phyloP scores from a whole-genome alignment of 306 rosid genomes.

The Quercus dentata region DNA sequence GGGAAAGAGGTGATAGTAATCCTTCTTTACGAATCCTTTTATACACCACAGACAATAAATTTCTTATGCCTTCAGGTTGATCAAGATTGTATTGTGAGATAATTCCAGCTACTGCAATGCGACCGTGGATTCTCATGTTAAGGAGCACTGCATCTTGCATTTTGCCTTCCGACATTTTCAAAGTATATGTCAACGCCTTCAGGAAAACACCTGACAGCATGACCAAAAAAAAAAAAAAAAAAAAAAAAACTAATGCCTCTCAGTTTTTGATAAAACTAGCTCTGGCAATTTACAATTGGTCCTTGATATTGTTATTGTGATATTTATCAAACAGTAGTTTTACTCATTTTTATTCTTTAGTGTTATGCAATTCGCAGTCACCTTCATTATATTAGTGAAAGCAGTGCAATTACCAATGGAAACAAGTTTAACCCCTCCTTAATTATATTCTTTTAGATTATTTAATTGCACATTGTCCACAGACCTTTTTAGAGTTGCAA shows the following conservation, averaged over 20 bases:
- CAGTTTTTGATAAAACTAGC: background rate
- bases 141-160: conserved; percentile 56
- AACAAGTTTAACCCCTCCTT: too few species aligned
- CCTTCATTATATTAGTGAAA: too few species aligned
- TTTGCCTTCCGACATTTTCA: conserved; percentile 63
- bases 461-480: too few species aligned
- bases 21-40: conserved; percentile 50
- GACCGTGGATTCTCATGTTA: conserved; percentile 42
- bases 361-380: too few species aligned
- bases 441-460: too few species aligned
- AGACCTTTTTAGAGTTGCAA: too few species aligned
- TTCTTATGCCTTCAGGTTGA: conserved; percentile 49
- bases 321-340: too few species aligned
- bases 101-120: conserved; percentile 59
- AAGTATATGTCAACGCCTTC: conserved; percentile 70
- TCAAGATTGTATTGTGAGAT: conserved; percentile 50
- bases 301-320: too few species aligned
- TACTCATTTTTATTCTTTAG: too few species aligned
- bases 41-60: conserved; percentile 26
- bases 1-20: conserved; percentile 43
- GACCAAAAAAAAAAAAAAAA: background rate
- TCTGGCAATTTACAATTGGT: too few species aligned
- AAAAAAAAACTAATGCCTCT: background rate
- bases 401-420: too few species aligned
- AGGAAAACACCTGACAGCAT: conserved; percentile 38